Evolutionary conservation across 192 early-diverging fungal species (phyloP), one percentile per base, ranked within the genome.

Genomic region (Podila clonocystis): DNA sequence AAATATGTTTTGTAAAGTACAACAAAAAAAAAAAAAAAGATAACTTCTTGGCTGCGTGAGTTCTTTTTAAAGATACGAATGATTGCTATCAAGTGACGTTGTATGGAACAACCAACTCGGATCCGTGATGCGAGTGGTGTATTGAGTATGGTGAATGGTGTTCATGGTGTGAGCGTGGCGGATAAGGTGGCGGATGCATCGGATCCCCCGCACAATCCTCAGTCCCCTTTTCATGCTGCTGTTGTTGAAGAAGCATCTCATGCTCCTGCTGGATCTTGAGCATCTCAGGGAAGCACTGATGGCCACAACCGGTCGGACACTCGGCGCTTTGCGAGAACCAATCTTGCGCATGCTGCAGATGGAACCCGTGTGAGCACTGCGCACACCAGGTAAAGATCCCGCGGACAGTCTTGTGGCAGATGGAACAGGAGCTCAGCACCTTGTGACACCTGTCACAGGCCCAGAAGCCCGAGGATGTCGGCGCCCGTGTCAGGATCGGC

Each of bases 351-450:
- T 94, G 94, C 50, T 83, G 80, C 68, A 94, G 66, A 82, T 95
- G 94, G 9, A 94, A 94, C 19, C 94, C 94, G 82, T 95, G 94
- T 9, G 88, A 86, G 70, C 94, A 95, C 1, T 92, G 87, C 68
- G 93, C 89, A 68, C 94, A 95, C 93, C 93, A 95, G 7, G 88
- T 83, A 78, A 92, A 95, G 33, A 90, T 82, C 0, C 94, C 92
- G 62, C 87, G 87, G 5, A 93, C 93, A 7, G 89, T 89, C 76
- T 89, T 83, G 70, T 92, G 93, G 62, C 94, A 95, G 28, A 92
- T 76, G 0, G 91, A 91, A 48, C 94, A 95, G 0, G 87, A 77
- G 64, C 87, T 90, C 38, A 91, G 66, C 9, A 91, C 68, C 63
- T 80, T 87, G 29, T 80, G 86, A 38, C 94, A 95, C 62, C 89